These are phyloP conservation scores for Bretziella fagacearum DNA, from an alignment of 2,329 filamentous ascomycete species.

Conservation along the genomic window DNA sequence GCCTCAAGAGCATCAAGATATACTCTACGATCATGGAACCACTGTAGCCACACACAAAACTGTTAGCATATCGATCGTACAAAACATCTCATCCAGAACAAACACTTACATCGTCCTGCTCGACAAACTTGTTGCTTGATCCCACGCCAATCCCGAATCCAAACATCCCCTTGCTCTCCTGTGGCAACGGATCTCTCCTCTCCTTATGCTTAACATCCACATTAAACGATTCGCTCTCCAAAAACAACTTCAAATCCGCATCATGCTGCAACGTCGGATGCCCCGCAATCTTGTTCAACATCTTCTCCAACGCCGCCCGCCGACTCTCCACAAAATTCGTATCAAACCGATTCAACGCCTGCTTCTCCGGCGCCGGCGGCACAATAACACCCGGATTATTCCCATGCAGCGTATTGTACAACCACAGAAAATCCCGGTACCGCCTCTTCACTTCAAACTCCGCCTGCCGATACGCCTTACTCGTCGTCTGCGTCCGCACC, in stretches of 20 bases:
- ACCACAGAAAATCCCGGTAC: constrained; percentile 94
- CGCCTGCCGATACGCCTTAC: constrained; percentile 82
- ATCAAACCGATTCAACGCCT: constrained; percentile 90
- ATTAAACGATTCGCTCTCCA: constrained; percentile 92
- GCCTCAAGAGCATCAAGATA: constrained; percentile 89
- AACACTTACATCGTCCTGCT: constrained; percentile 87
- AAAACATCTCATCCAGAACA: background rate
- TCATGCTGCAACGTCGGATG: constrained; percentile 89
- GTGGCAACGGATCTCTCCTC: constrained; percentile 66
- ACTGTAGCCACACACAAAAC: constrained; percentile 34
- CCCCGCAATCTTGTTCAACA: constrained; percentile 88
- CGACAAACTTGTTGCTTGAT: constrained; percentile 73
- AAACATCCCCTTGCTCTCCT: constrained; percentile 86
- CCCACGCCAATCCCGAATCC: constrained; percentile 61
- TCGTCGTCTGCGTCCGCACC: constrained; percentile 84
- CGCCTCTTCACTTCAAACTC: constrained; percentile 88
- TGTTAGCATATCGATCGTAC: constrained; percentile 14
- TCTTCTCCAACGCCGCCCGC: constrained; percentile 81
- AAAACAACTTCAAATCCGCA: constrained; percentile 81
- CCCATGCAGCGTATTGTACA: constrained; percentile 84
- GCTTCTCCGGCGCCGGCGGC: constrained; percentile 91
- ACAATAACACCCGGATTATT: constrained; percentile 94
- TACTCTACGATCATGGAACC: constrained; percentile 93
- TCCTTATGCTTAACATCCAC: constrained; percentile 97
- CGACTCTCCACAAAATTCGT: constrained; percentile 90